Evolutionary conservation across 305 asterid genomes (phyloP), one percentile per base, ranked within the genome.

Genomic region (Solanum chacoense): DNA sequence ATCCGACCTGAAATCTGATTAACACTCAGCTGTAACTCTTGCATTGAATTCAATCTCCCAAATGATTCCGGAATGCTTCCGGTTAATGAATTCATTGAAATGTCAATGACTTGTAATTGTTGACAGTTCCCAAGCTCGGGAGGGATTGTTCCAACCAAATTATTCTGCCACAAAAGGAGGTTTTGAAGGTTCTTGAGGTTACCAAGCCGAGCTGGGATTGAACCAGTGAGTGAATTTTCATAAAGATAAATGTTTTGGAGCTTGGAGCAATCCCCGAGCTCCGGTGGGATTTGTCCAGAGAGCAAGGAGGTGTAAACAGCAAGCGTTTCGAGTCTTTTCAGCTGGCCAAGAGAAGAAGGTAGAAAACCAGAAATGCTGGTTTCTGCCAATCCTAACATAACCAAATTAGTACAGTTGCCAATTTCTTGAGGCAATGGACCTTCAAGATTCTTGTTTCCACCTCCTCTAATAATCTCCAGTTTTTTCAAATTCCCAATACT

Each of bases 251-350:
- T 74, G 88, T 93, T 93, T 37, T 77, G 89, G 22, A 96, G 88
- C 77, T 92, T 87, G 2, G 89, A 73, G 85, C 99, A 95, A 28
- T 93, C 94, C 1, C 99, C 98, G 72, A 96, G 90, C 75, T 96
- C 99, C 0, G 97, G 90, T 22, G 98, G 99, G 86, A 96, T 95
- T 91, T 95, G 94, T 71, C 99, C 98, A 12, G 99, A 95, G 77
- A 96, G 93, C 8, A 95, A 93, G 6, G 98, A 87, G 35, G 98
- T 95, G 88, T 96, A 96, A 40, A 95, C 87, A 4, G 98, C 98
- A 55, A 96, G 80, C 0, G 98, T 96, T 71, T 94, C 89, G 16
- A 96, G 95, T 13, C 88, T 93, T 89, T 94, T 93, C 90, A 96
- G 55, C 83, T 38, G 91, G 65, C 99, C 98, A 31, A 96, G 79